Conservation (phyloP, 106 monocot genomes). For the Apostasia shenzhenica region DNA sequence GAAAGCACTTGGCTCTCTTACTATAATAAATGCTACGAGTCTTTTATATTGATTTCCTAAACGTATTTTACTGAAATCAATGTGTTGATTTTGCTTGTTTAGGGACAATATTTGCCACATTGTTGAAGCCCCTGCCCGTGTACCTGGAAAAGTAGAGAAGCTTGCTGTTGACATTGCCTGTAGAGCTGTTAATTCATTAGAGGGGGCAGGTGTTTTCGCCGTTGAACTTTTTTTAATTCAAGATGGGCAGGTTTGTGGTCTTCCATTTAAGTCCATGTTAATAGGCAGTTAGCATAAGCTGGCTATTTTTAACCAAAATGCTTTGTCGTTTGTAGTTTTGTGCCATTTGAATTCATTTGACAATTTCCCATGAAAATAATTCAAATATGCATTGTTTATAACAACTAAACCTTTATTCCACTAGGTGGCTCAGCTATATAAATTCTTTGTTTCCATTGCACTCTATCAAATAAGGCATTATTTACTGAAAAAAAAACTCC, state of each 20-base stretch:
- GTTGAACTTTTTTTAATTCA: constrained; percentile 86
- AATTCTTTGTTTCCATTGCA: too few species aligned
- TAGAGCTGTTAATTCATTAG: constrained; percentile 70
- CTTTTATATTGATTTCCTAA: too few species aligned
- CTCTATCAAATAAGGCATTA: too few species aligned
- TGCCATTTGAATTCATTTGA: too few species aligned
- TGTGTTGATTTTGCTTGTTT: constrained; percentile 3
- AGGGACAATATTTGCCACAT: constrained; percentile 97
- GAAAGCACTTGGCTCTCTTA: neutral
- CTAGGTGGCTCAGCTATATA: too few species aligned
- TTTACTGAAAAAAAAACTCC: too few species aligned
- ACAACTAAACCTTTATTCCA: too few species aligned
- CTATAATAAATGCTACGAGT: too few species aligned
- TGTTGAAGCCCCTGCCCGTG: constrained; percentile 89
- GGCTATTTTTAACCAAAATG: too few species aligned
- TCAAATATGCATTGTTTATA: too few species aligned
- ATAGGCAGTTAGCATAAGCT: too few species aligned
- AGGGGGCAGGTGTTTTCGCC: constrained; percentile 93
- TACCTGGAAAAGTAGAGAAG: constrained; percentile 56
- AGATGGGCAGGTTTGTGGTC: constrained; percentile 44
- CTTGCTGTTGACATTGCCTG: constrained; percentile 57
- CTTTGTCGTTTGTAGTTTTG: neutral
- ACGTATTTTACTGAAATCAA: neutral
- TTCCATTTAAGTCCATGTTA: neutral
- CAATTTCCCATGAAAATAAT: too few species aligned